These are phyloP conservation scores for Macroventuria anomochaeta DNA, from an alignment of 2,329 filamentous ascomycete species.

Conservation along the genomic window DNA sequence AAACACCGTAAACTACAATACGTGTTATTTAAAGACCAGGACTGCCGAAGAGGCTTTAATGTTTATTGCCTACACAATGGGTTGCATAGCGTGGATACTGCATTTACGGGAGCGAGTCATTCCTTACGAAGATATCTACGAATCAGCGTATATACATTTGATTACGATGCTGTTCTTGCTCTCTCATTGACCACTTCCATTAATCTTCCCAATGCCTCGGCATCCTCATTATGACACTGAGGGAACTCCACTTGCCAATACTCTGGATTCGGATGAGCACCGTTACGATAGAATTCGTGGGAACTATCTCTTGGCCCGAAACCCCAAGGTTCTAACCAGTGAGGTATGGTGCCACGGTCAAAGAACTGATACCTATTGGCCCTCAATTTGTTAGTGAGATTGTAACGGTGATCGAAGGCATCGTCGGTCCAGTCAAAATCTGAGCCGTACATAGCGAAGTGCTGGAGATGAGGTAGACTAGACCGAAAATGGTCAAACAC, in stretches of 20 bases:
- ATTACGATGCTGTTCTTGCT: background rate
- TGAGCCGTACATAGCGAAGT: background rate
- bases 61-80: conserved; percentile 13
- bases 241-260: background rate
- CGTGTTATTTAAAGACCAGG: background rate
- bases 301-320: background rate
- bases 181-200: background rate
- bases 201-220: background rate
- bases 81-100: conserved; percentile 12
- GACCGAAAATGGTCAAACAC: background rate
- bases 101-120: conserved; percentile 15
- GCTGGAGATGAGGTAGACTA: background rate
- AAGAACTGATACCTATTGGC: background rate
- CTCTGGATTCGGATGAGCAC: background rate
- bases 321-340: background rate
- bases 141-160: background rate
- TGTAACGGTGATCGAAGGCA: background rate
- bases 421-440: background rate
- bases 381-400: background rate
- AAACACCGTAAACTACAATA: background rate
- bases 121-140: conserved; percentile 12
- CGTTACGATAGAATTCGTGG: background rate
- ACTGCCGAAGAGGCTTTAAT: conserved; percentile 4
- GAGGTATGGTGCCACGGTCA: background rate
- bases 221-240: background rate